Base-by-base conservation (phyloP, 75 land plant species). In the Picea glauca region DNA sequence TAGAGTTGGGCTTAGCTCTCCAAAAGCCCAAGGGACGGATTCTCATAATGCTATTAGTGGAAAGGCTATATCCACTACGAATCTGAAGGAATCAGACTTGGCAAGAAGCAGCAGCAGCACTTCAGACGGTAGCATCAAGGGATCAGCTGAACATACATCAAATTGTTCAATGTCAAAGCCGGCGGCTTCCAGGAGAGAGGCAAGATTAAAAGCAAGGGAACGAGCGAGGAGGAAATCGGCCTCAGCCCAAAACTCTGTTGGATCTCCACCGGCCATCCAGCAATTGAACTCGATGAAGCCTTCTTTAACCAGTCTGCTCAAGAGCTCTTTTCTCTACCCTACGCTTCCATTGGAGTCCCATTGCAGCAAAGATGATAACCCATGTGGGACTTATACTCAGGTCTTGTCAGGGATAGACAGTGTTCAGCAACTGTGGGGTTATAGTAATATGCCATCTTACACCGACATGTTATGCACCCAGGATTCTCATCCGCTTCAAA, bases 81-180 rank as follows among this genome's bases (percentile, higher is more conserved):
- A 21, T 43, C 20, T 43, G 23, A 70, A 70, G 26, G n/a, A 43
- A 40, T 70, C 74, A 20, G 46, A 70, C 6, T 43, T 43, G 54
- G 74, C 23, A 43, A 70, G 35, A 46, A 70, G 56, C 54, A 43
- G 56, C 56, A 70, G 74, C 74, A 43, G 74, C 35, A 38, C 26
- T 40, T 70, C 74, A 18, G 74, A 70, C 43, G 74, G 50, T 13
- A 70, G 74, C 74, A 70, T 70, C 7, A 70, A 40, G 74, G 74
- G 54, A 43, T 50, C 56, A 50, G 50, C 74, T 11, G 74, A 70
- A 20, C 21, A 43, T 70, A 20, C 74, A n/a, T 70, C 74, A 56
- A 70, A 70, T n/a, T 43, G 40, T 70, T 43, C 54, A 20, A 32
- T 13, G 40, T 70, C 43, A 38, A 40, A 43, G 12, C 40, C 40